Evolutionary conservation across 2,329 filamentous ascomycete genomes (phyloP).

Genomic region (Epichloe elymi): DNA sequence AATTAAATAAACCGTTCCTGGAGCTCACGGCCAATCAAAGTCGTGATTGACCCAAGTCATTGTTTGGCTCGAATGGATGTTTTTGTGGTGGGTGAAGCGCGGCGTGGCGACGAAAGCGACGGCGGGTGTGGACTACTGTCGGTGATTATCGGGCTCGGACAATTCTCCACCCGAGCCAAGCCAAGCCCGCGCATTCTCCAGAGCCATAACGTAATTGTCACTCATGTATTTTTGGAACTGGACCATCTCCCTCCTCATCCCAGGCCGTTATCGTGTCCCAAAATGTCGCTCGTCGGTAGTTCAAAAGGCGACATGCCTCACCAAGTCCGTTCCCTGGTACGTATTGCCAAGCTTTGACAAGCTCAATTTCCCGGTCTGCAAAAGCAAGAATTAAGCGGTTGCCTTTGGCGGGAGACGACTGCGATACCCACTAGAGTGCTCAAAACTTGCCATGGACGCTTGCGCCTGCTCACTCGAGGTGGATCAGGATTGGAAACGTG

Average conservation of each 20-base stretch:
- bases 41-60: too few species aligned
- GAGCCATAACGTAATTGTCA: background rate
- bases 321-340: conserved; percentile 43
- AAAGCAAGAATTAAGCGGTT: background rate
- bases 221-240: background rate
- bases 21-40: too few species aligned
- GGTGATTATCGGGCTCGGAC: conserved; percentile 6
- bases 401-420: background rate
- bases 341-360: conserved; percentile 12
- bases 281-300: conserved; percentile 25
- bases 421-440: background rate
- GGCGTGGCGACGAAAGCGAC: too few species aligned
- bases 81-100: too few species aligned
- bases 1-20: too few species aligned
- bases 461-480: background rate
- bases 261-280: background rate
- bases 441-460: background rate
- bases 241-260: background rate
- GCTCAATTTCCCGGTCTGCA: background rate
- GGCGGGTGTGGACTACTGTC: background rate
- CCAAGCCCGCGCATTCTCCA: background rate
- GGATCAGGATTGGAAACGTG: background rate
- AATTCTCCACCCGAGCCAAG: conserved; percentile 7
- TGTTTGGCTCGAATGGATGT: too few species aligned
- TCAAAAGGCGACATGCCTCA: conserved; percentile 42